Evolutionary conservation across 345 rosid species (phyloP), one percentile per base, ranked within the genome.

Genomic region (Isatis tinctoria): DNA sequence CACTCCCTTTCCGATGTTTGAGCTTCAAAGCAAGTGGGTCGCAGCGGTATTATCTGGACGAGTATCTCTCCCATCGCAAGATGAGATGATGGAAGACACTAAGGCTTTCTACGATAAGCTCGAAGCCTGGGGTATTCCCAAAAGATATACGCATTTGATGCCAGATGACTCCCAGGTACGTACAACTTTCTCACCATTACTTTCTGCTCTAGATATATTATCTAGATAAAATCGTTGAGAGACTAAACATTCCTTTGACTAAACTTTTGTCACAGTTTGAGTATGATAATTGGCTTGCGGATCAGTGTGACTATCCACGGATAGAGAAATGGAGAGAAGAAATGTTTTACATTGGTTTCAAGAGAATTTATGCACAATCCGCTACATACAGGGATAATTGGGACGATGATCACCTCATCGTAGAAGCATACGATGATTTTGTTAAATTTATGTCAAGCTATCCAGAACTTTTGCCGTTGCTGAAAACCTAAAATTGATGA

Each of bases 271-370:
- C 6, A 16, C 72, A 90, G 97, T 79, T 81, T 63, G 89, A 87
- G 26, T 87, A 88, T n/a, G 73, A 80, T 16, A 75, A 83, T 54
- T 90, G 95, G 96, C 85, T 76, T 13, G 80, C 80, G 45, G 80
- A 70, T 76, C 80, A 76, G 64, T 76, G 80, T 57, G 82, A 80
- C 2, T 77, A 72, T 56, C 78, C 65, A 26, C 67, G 74, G 9
- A 39, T 80, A 2, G 92, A 87, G 54, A 86, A 81, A 51, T 88
- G 98, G 96, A 86, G 87, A 80, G 80, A 74, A 64, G 44, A 79
- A 66, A 86, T 88, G 89, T 86, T 65, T 70, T 3, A 3, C 26
- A 65, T 51, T 0, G 47, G 70, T 41, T 41, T 60, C 30, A 68
- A 82, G 66, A 78, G 49, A 8, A 60, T 2, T 17, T 70, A 76